Evolutionary conservation across 805 yeast species (phyloP).

Genomic region (Sungouiozyma ichnusensis): DNA sequence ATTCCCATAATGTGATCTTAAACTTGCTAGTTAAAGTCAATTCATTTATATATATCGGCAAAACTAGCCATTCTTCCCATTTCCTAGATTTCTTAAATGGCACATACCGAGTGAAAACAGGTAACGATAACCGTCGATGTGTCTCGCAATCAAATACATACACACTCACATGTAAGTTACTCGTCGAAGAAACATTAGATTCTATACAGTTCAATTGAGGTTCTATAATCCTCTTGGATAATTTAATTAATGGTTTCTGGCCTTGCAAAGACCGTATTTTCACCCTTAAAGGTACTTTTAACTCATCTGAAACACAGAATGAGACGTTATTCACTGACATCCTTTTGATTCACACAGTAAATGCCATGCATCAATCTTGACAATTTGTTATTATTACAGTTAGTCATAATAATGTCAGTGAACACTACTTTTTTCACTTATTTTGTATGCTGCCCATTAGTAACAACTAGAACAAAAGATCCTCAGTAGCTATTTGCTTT

Average conservation of each 20-base stretch:
- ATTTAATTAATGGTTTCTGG: conserved; percentile 30
- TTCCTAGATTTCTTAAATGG: conserved; percentile 36
- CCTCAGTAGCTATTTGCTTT: too few relatives aligned
- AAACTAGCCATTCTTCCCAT: conserved; percentile 65
- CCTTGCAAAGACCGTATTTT: conserved; percentile 42
- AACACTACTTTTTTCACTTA: too few relatives aligned
- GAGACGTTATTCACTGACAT: conserved; percentile 30
- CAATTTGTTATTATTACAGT: too few relatives aligned
- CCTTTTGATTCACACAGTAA: background rate
- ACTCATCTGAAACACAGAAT: conserved; percentile 47
- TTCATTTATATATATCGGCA: conserved; percentile 66
- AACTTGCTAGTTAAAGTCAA: conserved; percentile 54
- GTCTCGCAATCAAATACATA: conserved; percentile 34
- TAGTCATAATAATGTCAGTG: too few relatives aligned
- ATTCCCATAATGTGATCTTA: conserved; percentile 58
- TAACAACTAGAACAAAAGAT: too few relatives aligned
- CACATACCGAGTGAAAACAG: conserved; percentile 40
- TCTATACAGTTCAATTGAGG: conserved; percentile 36
- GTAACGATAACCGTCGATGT: conserved; percentile 38
- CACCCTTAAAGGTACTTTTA: conserved; percentile 38
- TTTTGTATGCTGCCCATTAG: too few relatives aligned
- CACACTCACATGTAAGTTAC: conserved; percentile 36
- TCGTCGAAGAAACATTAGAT: conserved; percentile 29
- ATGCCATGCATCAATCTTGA: too few relatives aligned
- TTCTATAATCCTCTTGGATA: conserved; percentile 37